Conservation (phyloP, 2,329 filamentous ascomycete genomes). For the Cladosporium sp. region DNA sequence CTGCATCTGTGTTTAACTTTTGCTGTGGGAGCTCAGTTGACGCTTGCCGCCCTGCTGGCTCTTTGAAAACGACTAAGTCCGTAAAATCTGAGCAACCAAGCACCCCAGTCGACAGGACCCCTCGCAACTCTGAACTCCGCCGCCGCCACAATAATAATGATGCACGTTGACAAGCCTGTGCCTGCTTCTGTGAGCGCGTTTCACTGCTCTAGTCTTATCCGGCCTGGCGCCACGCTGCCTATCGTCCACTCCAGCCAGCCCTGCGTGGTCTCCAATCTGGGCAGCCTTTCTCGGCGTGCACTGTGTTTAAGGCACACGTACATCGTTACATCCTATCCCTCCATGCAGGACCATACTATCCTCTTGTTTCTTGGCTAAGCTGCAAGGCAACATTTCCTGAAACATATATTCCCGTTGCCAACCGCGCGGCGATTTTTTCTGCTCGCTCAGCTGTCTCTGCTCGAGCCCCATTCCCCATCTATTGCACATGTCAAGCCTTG, state of each 20-base stretch:
- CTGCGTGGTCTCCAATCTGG: neutral
- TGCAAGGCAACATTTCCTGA: constrained; percentile 13
- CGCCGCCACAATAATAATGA: neutral
- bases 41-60: neutral
- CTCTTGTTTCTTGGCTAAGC: constrained; percentile 7
- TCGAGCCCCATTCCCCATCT: neutral
- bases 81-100: neutral
- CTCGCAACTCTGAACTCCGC: neutral
- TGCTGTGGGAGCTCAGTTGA: neutral
- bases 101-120: neutral
- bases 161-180: neutral
- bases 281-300: constrained; percentile 2
- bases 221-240: neutral
- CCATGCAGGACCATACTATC: neutral
- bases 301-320: neutral
- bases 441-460: constrained; percentile 2
- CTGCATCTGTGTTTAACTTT: neutral
- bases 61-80: neutral
- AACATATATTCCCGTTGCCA: constrained; percentile 17
- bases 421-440: constrained; percentile 12
- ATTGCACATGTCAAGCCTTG: constrained; percentile 15
- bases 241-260: constrained; percentile 1
- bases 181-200: neutral
- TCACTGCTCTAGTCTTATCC: neutral
- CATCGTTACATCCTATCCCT: neutral